Base-by-base conservation (phyloP, 2,329 filamentous ascomycete genomes). In the Drechslerella dactyloides region DNA sequence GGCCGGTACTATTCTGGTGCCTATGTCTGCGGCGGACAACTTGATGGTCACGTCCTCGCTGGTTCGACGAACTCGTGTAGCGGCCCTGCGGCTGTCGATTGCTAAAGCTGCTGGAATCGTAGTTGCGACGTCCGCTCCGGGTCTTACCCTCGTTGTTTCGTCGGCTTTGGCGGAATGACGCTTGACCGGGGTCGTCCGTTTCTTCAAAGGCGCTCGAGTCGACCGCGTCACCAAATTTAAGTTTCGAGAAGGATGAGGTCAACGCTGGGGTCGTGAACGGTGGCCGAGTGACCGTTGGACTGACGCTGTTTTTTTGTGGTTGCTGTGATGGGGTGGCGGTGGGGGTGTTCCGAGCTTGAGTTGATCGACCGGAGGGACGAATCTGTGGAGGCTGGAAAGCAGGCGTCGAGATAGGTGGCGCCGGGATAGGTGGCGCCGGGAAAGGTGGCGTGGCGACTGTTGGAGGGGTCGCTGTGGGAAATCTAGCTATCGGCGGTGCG, bases 11-110 rank as follows among this genome's bases (percentile, higher is more conserved):
- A 74, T 80, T 78, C 79, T 80, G 77, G 73, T 79, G 78, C 73
- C 81, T 82, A 65, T 81, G 82, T 74, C 83, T 82, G 27, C 82
- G 82, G 62, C 82, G 81, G 30, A 77, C 79, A 19, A 74, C 73
- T 7, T 80, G 80, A 30, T 78, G 78, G 51, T 78, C 79, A 75
- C 79, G 82, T 64, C 79, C 81, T 69, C 81, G 83, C 75, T 82
- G 80, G 73, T 77, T 79, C 77, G 63, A 81, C 77, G 63, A 81
- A 78, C 80, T 84, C 40, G 75, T 48, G 27, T 63, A 62, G 24
- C 64, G 60, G 1, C 57, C 51, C 10, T 72, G 74, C 21, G 61
- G 53, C 15, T 56, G 70, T 6, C 69, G 55, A 13, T 50, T 46
- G 23, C 66, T 54, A 30, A 63, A 69, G 57, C 44, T 66, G n/a